Evolutionary conservation across 2,329 filamentous ascomycete genomes (phyloP).

Genomic region (Leptographium flavum): DNA sequence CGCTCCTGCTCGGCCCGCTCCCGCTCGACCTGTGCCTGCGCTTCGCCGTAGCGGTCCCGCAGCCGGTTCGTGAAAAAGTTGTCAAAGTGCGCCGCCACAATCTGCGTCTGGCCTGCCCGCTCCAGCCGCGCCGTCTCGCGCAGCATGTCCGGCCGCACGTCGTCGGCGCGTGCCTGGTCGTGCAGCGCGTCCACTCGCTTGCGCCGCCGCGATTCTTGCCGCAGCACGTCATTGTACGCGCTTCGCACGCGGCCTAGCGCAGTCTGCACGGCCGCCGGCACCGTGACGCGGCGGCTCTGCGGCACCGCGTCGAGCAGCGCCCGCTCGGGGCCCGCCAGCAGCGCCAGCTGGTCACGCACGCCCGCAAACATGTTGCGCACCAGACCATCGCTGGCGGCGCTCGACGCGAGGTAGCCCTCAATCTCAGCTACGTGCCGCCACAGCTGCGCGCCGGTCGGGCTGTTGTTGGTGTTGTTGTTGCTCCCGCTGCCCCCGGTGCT

Average conservation of each 20-base stretch:
- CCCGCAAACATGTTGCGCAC: conserved; percentile 68
- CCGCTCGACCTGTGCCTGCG: conserved; percentile 54
- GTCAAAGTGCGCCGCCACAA: conserved; percentile 85
- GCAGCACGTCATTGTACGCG: conserved; percentile 70
- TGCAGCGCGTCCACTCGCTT: conserved; percentile 67
- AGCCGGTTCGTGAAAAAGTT: conserved; percentile 75
- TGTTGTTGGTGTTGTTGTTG: too few species aligned
- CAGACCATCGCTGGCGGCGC: conserved; percentile 37
- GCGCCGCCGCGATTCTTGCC: conserved; percentile 66
- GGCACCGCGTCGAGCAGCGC: conserved; percentile 82
- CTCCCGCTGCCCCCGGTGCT: too few species aligned
- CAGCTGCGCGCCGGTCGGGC: conserved; percentile 52
- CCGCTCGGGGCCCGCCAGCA: conserved; percentile 68
- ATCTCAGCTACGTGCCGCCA: conserved; percentile 67
- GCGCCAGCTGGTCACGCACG: conserved; percentile 57
- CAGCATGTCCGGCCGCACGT: conserved; percentile 75
- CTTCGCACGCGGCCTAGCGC: conserved; percentile 65
- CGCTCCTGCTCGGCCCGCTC: conserved; percentile 67
- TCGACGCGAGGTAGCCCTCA: conserved; percentile 66
- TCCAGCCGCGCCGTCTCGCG: conserved; percentile 75
- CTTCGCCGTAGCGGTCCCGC: conserved; percentile 60
- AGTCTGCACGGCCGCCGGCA: conserved; percentile 67
- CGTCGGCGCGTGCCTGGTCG: conserved; percentile 70
- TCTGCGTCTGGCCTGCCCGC: conserved; percentile 72
- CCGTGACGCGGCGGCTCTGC: conserved; percentile 62